Conservation (phyloP, 192 early-diverging fungal genomes). For the Umbelopsis isabellina region DNA sequence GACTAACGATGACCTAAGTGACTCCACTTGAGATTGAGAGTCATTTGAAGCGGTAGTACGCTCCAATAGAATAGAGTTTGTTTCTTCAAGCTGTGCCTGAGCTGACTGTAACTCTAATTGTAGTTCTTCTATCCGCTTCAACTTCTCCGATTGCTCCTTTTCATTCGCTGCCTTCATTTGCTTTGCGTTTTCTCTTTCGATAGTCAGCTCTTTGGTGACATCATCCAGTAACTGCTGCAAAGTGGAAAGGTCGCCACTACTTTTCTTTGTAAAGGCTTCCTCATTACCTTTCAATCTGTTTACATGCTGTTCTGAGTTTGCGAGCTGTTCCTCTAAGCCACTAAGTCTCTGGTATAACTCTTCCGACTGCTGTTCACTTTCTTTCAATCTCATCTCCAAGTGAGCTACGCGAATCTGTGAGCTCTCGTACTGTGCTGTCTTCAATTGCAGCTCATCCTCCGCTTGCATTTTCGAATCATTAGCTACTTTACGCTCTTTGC, state of each 20-base stretch:
- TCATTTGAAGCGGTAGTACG: conserved; percentile 19
- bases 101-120: conserved; percentile 19
- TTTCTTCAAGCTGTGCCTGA: not conserved
- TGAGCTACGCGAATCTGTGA: conserved; percentile 61
- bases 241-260: conserved; percentile 30
- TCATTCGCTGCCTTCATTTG: conserved; percentile 35
- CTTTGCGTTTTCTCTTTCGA: conserved; percentile 30
- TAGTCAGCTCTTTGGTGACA: conserved; percentile 29
- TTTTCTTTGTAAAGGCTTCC: conserved; percentile 33
- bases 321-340: conserved; percentile 57
- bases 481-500: conserved; percentile 50
- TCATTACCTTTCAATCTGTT: conserved; percentile 43
- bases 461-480: conserved; percentile 48
- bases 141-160: conserved; percentile 36
- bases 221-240: conserved; percentile 51
- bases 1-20: conserved; percentile 22
- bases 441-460: conserved; percentile 62
- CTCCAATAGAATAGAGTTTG: not conserved
- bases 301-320: conserved; percentile 39
- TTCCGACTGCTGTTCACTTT: conserved; percentile 47
- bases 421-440: conserved; percentile 62
- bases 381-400: conserved; percentile 55
- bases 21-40: conserved; percentile 14
- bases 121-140: conserved; percentile 27
- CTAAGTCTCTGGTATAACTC: conserved; percentile 55